Evolutionary conservation across 169 alveolate species (phyloP).

Genomic region (Plasmodium inui): DNA sequence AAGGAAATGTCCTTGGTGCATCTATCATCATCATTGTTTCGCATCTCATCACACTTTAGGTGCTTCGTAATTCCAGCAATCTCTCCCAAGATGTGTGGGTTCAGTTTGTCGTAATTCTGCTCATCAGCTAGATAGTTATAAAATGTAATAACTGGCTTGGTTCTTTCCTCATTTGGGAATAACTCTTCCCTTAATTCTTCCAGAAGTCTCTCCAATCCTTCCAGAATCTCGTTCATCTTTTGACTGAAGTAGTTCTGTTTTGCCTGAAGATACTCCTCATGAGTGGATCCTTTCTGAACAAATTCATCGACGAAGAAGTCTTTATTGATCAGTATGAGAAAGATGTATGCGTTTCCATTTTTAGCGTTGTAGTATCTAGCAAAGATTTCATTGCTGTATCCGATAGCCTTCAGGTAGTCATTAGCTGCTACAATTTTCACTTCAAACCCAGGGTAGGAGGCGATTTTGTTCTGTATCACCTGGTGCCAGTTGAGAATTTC

Average conservation of each 20-base stretch:
- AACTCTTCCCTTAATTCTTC: conserved; percentile 4
- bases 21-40: not conserved
- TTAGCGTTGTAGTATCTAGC: not conserved
- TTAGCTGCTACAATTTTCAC: conserved; percentile 22
- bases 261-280: not conserved
- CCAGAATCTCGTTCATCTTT: conserved; percentile 3
- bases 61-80: conserved; percentile 69
- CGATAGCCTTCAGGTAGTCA: conserved; percentile 19
- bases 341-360: conserved; percentile 39
- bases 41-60: conserved; percentile 10
- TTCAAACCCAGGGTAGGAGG: conserved; percentile 16
- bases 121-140: conserved; percentile 26
- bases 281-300: not conserved
- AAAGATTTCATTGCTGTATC: conserved; percentile 1
- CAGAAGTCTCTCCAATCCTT: not conserved
- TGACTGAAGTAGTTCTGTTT: conserved; percentile 8
- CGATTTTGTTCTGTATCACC: not conserved
- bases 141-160: conserved; percentile 4
- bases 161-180: conserved; percentile 16
- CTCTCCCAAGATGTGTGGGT: conserved; percentile 62
- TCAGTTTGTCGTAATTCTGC: conserved; percentile 13
- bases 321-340: conserved; percentile 14
- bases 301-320: conserved; percentile 37
- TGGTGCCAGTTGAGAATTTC: conserved; percentile 10
- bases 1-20: conserved; percentile 38